A percentile compares a stretch with the other conserved stretches of the same genome.
These are phyloP conservation scores for Exophiala sp. DNA, from an alignment of 2,329 filamentous ascomycete species.

Conservation along the genomic window DNA sequence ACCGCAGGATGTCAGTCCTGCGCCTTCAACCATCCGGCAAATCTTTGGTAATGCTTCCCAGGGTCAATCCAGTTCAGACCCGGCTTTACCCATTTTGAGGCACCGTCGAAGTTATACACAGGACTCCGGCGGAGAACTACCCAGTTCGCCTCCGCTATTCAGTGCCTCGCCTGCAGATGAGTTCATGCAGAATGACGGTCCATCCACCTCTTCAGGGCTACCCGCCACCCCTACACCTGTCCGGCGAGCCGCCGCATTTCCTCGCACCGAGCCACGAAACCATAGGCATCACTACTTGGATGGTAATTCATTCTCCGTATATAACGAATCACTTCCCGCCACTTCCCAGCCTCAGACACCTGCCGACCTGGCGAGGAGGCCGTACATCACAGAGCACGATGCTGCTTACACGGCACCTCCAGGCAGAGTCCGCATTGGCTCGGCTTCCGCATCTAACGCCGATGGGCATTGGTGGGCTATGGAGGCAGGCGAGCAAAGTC, in stretches of 20 bases:
- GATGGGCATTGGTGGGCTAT: conserved; percentile 6
- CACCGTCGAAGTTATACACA: conserved; percentile 1
- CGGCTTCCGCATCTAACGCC: conserved; percentile 1
- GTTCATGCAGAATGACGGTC: not conserved
- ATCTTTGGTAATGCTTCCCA: not conserved
- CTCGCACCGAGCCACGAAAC: conserved; percentile 17
- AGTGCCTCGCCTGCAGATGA: conserved; percentile 5
- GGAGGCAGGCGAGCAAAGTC: conserved; percentile 18
- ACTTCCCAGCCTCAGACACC: conserved; percentile 27
- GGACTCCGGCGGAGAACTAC: conserved; percentile 6
- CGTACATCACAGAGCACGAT: conserved; percentile 18
- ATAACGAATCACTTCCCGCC: conserved; percentile 26
- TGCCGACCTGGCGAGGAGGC: conserved; percentile 22
- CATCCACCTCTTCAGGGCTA: conserved; percentile 8
- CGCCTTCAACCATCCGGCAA: not conserved
- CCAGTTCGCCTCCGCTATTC: conserved; percentile 24
- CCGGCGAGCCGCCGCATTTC: conserved; percentile 4
- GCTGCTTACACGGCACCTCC: conserved; percentile 27
- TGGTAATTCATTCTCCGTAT: conserved; percentile 24
- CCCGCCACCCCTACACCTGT: conserved; percentile 14
- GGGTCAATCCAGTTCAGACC: not conserved
- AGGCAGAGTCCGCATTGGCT: conserved; percentile 16
- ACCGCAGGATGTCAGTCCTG: not conserved
- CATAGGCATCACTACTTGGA: conserved; percentile 21
- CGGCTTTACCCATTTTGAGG: not conserved